Evolutionary conservation across 1,284 basidiomycete genomes (phyloP).

Genomic region (Austroboletus novae-zelandiae): DNA sequence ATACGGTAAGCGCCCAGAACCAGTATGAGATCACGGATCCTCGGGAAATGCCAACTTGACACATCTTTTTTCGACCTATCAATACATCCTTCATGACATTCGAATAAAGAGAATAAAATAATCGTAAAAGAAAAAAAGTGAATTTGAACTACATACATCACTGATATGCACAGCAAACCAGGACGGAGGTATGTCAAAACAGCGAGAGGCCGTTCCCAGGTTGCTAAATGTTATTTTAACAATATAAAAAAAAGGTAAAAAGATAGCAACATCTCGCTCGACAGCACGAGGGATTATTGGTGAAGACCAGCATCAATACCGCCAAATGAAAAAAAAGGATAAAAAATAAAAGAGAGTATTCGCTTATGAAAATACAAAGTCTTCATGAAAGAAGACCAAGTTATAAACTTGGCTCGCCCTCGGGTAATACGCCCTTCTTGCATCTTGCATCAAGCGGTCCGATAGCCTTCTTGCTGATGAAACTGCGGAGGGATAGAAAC

Average conservation of each 20-base stretch:
- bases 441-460: slow-evolving; percentile 2
- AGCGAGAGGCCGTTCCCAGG: not conserved
- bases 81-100: slow-evolving; percentile 18
- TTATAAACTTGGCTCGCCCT: slow-evolving; percentile 6
- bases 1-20: not conserved
- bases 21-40: not conserved
- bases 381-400: not conserved
- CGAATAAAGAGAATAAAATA: slow-evolving; percentile 1
- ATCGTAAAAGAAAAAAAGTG: not conserved
- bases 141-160: slow-evolving; percentile 2
- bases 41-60: too few species aligned
- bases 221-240: too few species aligned
- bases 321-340: not conserved
- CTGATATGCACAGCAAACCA: slow-evolving; percentile 22
- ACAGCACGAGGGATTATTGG: slow-evolving; percentile 15
- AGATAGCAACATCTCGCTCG: slow-evolving; percentile 14
- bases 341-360: slow-evolving; percentile 9
- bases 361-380: not conserved
- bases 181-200: not conserved
- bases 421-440: not conserved
- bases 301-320: slow-evolving; percentile 6
- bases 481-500: slow-evolving; percentile 22
- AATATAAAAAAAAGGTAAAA: not conserved
- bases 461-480: slow-evolving; percentile 2
- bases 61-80: slow-evolving; percentile 8